Evolutionary conservation across 192 early-diverging fungal species (phyloP), one percentile per base, ranked within the genome.

Genomic region (Coemansia sp.): DNA sequence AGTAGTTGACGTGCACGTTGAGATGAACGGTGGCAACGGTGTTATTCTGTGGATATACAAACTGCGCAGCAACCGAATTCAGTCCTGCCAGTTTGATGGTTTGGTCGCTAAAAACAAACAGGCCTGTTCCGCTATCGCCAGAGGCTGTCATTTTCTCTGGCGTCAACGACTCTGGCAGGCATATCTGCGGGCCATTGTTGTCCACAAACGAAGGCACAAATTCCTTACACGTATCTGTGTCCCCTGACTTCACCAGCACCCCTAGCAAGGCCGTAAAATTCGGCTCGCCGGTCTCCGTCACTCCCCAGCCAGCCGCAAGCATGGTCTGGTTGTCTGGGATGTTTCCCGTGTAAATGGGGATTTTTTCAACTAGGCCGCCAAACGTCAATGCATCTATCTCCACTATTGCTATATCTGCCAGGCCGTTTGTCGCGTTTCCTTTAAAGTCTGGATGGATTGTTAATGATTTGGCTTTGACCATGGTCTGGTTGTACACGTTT

Each of bases 71-170:
- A 45, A 71, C 55, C 13, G 69, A 72, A 25, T 69, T 67, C 9
- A 72, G 57, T 0, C 75, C 75, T 24, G 61, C 75, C 9, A 78
- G 57, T 52, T 55, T 60, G 11, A 65, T n/a, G 0, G 4, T 27
- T 13, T n/a, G 45, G 14, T 60, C n/a, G 6, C 35, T 57, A 29
- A 49, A 65, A 8, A 72, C 65, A 19, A 69, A 70, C 18, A 78
- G 60, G 35, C 63, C 58, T 4, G 65, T 61, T 1, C 75, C 75
- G 14, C 66, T 69, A 49, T 78, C 75, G 23, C 75, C 75, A 6
- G 50, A 53, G 19, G 64, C 69, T 0, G 75, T 78, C 35, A 59
- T 72, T 22, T 60, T 52, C 0, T 49, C 55, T 0, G 75, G 75
- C 0, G 63, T 69, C 36, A 69, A 23, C 34, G 35, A 24, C 3